Evolutionary conservation across 169 alveolate genomes (phyloP).

Genomic region (Miamiensis avidus): DNA sequence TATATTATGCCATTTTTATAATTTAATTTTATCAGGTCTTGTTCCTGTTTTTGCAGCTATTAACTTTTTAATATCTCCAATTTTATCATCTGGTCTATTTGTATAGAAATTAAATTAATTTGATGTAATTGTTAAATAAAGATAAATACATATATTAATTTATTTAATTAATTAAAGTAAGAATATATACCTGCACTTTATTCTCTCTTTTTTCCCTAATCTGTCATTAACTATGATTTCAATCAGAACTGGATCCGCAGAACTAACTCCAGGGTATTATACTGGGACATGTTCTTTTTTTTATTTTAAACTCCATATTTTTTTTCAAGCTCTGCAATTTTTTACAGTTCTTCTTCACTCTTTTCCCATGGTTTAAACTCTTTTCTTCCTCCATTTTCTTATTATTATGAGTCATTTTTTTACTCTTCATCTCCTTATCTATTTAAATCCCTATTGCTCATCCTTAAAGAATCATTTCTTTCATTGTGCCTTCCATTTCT

Average conservation of each 20-base stretch:
- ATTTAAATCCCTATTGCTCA: too few species aligned
- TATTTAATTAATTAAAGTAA: too few species aligned
- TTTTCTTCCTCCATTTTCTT: too few species aligned
- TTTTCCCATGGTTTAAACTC: neutral
- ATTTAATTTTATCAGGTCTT: conserved; percentile 95
- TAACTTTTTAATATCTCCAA: conserved; percentile 95
- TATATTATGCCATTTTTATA: conserved; percentile 95
- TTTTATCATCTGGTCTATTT: conserved; percentile 94
- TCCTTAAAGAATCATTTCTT: too few species aligned
- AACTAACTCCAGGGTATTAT: conserved; percentile 37
- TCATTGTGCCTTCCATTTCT: too few species aligned
- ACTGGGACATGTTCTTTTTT: neutral
- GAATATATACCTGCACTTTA: conserved; percentile 86
- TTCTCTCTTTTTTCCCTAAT: conserved; percentile 97
- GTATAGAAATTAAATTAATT: neutral
- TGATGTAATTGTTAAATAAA: too few species aligned
- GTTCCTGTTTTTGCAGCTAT: conserved; percentile 99
- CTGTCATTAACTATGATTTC: conserved; percentile 98
- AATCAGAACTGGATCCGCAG: conserved; percentile 81
- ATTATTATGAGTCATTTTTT: too few species aligned
- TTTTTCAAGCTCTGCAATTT: neutral
- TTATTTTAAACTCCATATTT: neutral
- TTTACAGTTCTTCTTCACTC: neutral
- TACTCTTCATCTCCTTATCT: too few species aligned
- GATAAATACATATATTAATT: too few species aligned